These are phyloP conservation scores for Kalaharituber pfeilii DNA, from an alignment of 2,329 filamentous ascomycete genomes.

Conservation along the genomic window DNA sequence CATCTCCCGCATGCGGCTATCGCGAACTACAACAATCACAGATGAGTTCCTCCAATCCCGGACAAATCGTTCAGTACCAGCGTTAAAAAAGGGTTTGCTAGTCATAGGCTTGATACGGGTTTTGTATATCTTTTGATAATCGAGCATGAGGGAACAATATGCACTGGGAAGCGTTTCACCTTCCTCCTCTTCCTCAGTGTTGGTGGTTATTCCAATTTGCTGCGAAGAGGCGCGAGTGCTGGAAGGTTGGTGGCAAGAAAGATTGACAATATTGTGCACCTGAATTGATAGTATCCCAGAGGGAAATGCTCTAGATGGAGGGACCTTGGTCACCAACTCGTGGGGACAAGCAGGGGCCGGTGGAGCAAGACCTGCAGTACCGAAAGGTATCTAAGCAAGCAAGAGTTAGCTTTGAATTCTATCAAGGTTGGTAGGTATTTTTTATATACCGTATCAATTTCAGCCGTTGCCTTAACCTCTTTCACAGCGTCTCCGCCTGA, in stretches of 20 bases:
- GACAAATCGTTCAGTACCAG: constrained; percentile 81
- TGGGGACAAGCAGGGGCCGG: not conserved
- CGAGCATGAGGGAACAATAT: constrained; percentile 83
- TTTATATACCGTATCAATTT: constrained; percentile 73
- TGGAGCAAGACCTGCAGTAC: not conserved
- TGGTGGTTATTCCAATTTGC: not conserved
- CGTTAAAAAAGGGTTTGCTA: constrained; percentile 92
- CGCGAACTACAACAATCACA: constrained; percentile 73
- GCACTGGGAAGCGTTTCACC: constrained; percentile 65
- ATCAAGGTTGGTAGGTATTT: constrained; percentile 51
- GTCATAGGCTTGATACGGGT: constrained; percentile 85
- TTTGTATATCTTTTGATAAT: constrained; percentile 77
- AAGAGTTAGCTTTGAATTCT: constrained; percentile 41
- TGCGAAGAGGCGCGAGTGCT: not conserved
- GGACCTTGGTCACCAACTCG: constrained; percentile 35
- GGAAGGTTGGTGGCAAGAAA: constrained; percentile 48
- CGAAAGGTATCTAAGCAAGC: constrained; percentile 50
- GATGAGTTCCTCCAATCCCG: constrained; percentile 83
- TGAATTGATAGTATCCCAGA: constrained; percentile 75
- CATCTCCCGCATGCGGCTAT: constrained; percentile 76
- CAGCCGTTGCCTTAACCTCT: constrained; percentile 53
- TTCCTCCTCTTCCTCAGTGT: constrained; percentile 70
- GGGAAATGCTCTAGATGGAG: constrained; percentile 90
- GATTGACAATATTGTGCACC: constrained; percentile 85
- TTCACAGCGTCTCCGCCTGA: constrained; percentile 60